Percentiles rank a stretch among this genome's conserved stretches.
These are phyloP conservation scores for Globisporangium paddicum DNA, from an alignment of 352 stramenopile genomes.

Conservation along the genomic window DNA sequence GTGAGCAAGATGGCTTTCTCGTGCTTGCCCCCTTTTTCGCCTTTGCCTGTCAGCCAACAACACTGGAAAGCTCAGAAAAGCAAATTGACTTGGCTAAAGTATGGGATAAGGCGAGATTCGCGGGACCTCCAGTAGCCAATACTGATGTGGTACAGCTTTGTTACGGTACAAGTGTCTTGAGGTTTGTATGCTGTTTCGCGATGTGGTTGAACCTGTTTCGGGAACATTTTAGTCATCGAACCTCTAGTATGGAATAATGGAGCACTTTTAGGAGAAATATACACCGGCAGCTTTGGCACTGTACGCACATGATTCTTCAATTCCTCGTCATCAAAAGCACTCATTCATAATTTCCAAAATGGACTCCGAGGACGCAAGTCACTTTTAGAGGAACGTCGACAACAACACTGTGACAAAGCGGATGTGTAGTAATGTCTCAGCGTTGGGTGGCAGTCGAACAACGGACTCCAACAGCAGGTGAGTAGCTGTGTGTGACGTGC, in stretches of 20 bases:
- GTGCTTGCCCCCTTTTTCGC: neutral
- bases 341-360: too few species aligned
- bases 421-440: too few species aligned
- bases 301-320: too few species aligned
- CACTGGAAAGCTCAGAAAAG: neutral
- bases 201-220: neutral
- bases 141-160: neutral
- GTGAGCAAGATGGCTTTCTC: neutral
- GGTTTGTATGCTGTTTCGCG: neutral
- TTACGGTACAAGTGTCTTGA: neutral
- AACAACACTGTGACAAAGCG: too few species aligned
- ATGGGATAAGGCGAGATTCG: neutral
- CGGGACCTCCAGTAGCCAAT: neutral
- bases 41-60: conserved; percentile 4
- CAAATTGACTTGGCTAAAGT: neutral
- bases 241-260: neutral
- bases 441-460: too few species aligned
- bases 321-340: too few species aligned
- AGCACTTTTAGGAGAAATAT: neutral
- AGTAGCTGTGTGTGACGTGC: too few species aligned
- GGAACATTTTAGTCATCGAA: too few species aligned
- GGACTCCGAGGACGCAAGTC: too few species aligned
- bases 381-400: too few species aligned
- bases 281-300: too few species aligned
- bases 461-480: too few species aligned